Evolutionary conservation across 2,329 filamentous ascomycete genomes (phyloP).

Genomic region (Fusarium miscanthi): DNA sequence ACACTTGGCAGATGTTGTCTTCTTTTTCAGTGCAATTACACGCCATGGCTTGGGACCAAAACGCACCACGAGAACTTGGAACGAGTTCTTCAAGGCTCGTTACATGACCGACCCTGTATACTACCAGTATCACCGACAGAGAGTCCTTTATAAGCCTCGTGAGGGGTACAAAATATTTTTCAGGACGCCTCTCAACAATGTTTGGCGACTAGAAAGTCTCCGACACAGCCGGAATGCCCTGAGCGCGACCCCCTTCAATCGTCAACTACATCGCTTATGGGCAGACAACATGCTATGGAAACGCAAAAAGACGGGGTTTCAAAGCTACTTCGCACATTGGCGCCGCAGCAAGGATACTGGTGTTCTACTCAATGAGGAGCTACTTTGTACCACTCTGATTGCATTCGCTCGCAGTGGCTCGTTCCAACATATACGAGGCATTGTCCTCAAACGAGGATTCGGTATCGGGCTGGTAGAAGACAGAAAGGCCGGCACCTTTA

Average conservation of each 20-base stretch:
- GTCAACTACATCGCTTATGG: constrained; percentile 34
- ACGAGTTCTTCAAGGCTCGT: constrained; percentile 60
- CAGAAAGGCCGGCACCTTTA: constrained; percentile 29
- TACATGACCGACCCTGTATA: constrained; percentile 61
- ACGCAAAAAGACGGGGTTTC: constrained; percentile 41
- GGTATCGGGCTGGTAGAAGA: constrained; percentile 43
- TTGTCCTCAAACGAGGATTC: constrained; percentile 50
- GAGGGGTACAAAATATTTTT: constrained; percentile 48
- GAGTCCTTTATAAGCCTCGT: constrained; percentile 55
- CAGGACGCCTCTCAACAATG: constrained; percentile 7
- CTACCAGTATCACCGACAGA: constrained; percentile 57
- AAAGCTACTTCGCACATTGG: constrained; percentile 47
- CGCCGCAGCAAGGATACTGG: constrained; percentile 40
- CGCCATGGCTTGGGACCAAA: constrained; percentile 41
- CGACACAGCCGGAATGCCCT: constrained; percentile 47
- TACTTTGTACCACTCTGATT: constrained; percentile 56
- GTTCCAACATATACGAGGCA: constrained; percentile 47
- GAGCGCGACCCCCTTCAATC: constrained; percentile 47
- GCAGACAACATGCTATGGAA: constrained; percentile 45
- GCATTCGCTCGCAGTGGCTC: constrained; percentile 55
- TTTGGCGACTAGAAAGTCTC: constrained; percentile 47
- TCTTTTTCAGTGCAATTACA: constrained; percentile 50
- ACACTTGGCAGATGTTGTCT: constrained; percentile 50
- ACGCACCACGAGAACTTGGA: constrained; percentile 51
- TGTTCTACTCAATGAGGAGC: constrained; percentile 51